Conservation (phyloP, 176 grass and related monocot species). For the Eragrostis nindensis region DNA sequence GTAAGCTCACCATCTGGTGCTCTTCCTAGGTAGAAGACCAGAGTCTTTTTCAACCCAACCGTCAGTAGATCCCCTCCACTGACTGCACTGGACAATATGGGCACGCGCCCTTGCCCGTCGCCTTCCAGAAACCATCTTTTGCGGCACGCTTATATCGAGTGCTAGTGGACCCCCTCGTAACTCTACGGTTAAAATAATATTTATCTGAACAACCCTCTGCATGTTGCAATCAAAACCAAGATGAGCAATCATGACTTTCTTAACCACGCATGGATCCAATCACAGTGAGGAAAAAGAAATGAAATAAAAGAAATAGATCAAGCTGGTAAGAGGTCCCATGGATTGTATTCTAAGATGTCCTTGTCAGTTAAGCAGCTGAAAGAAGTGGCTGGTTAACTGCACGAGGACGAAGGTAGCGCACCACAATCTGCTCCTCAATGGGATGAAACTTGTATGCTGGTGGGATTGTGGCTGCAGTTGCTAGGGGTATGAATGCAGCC, state of each 20-base stretch:
- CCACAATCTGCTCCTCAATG: not conserved
- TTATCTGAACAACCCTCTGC: slow-evolving; percentile 7
- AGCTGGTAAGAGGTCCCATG: slow-evolving; percentile 45
- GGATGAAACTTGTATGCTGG: too few relatives aligned
- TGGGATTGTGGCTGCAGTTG: too few relatives aligned
- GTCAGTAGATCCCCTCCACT: not conserved
- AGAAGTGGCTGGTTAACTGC: not conserved
- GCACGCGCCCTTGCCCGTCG: slow-evolving; percentile 35
- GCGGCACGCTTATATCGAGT: not conserved
- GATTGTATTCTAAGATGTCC: slow-evolving; percentile 29
- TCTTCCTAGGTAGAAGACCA: slow-evolving; percentile 51
- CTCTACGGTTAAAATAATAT: slow-evolving; percentile 50
- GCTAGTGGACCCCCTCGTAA: not conserved
- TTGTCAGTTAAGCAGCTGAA: not conserved
- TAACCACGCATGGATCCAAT: too few relatives aligned
- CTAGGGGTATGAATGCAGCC: too few relatives aligned
- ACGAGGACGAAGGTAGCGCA: not conserved
- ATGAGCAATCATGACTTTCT: not conserved
- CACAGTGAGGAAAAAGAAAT: not conserved
- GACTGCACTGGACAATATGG: not conserved
- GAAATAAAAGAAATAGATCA: too few relatives aligned
- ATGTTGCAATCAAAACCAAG: not conserved
- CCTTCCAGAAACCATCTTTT: slow-evolving; percentile 56
- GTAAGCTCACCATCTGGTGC: slow-evolving; percentile 16
- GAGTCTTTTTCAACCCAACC: not conserved